A percentile compares a stretch with the other conserved stretches of the same genome.
These are phyloP conservation scores for Noccaea caerulescens DNA, from an alignment of 345 rosid genomes.

Conservation along the genomic window DNA sequence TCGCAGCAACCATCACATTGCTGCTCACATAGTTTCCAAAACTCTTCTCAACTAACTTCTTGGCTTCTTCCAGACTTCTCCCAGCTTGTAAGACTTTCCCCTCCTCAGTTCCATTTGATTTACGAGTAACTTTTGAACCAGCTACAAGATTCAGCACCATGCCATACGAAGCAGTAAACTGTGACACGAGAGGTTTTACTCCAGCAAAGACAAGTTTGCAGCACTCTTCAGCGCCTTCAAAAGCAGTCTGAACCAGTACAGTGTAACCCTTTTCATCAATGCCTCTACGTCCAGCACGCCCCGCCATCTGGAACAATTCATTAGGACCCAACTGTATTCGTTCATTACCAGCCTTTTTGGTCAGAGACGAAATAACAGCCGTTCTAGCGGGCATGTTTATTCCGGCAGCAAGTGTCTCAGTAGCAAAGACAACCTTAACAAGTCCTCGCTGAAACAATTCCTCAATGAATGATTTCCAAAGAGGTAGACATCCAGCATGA, in stretches of 20 bases:
- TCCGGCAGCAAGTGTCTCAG: slow-evolving; percentile 98
- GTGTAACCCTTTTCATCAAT: slow-evolving; percentile 87
- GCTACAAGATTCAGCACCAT: slow-evolving; percentile 95
- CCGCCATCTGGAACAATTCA: slow-evolving; percentile 95
- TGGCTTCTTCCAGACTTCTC: slow-evolving; percentile 89
- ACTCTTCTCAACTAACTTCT: slow-evolving; percentile 89
- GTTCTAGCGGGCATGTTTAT: slow-evolving; percentile 99
- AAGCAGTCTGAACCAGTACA: slow-evolving; percentile 75
- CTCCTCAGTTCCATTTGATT: slow-evolving; percentile 57
- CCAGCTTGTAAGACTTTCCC: slow-evolving; percentile 61
- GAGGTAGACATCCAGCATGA: slow-evolving; percentile 97
- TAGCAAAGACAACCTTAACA: slow-evolving; percentile 91
- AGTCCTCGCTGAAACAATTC: slow-evolving; percentile 92
- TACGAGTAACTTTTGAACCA: slow-evolving; percentile 70
- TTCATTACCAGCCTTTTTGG: slow-evolving; percentile 73
- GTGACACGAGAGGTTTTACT: slow-evolving; percentile 89
- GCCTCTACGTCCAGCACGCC: slow-evolving; percentile 98
- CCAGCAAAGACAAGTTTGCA: slow-evolving; percentile 88
- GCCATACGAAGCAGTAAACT: slow-evolving; percentile 96
- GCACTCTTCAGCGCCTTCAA: slow-evolving; percentile 94
- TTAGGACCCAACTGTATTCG: slow-evolving; percentile 78
- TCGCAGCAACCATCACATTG: slow-evolving; percentile 88
- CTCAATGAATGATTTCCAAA: slow-evolving; percentile 93
- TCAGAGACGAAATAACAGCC: slow-evolving; percentile 82
- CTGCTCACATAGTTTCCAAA: slow-evolving; percentile 96